Conservation (phyloP, 2,329 filamentous ascomycete genomes). For the Colletotrichum aenigma region DNA sequence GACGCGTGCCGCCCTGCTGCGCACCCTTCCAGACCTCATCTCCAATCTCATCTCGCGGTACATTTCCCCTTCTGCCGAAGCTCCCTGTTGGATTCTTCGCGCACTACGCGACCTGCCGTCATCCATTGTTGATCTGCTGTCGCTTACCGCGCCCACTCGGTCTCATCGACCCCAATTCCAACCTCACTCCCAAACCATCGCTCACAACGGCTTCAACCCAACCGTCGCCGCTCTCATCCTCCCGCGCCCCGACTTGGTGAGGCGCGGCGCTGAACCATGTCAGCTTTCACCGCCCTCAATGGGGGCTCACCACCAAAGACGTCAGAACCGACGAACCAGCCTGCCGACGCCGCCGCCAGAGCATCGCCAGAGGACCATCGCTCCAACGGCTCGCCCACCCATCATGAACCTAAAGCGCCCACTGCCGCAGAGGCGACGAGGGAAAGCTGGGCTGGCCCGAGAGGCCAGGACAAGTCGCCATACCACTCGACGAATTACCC, state of each 20-base stretch:
- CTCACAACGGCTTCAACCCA: not conserved
- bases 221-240: not conserved
- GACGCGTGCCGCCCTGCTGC: constrained; percentile 11
- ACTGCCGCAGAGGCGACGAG: constrained; percentile 30
- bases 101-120: constrained; percentile 2
- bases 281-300: constrained; percentile 57
- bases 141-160: not conserved
- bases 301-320: constrained; percentile 52
- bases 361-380: constrained; percentile 35
- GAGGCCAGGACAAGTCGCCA: constrained; percentile 42
- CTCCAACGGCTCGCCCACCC: constrained; percentile 24
- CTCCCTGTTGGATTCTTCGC: not conserved
- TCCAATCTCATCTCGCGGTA: constrained; percentile 11
- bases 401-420: constrained; percentile 24
- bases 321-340: constrained; percentile 38
- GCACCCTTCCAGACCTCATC: constrained; percentile 1
- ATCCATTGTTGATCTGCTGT: not conserved
- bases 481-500: constrained; percentile 44
- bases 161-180: not conserved
- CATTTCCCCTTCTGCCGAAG: not conserved
- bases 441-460: constrained; percentile 46
- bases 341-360: constrained; percentile 29
- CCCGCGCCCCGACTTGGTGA: constrained; percentile 18
- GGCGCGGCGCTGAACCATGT: constrained; percentile 41
- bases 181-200: not conserved